A percentile compares a stretch with the other conserved stretches of the same genome.
These are phyloP conservation scores for Avena eriantha DNA, from an alignment of 176 grass and related monocot genomes.

Conservation along the genomic window DNA sequence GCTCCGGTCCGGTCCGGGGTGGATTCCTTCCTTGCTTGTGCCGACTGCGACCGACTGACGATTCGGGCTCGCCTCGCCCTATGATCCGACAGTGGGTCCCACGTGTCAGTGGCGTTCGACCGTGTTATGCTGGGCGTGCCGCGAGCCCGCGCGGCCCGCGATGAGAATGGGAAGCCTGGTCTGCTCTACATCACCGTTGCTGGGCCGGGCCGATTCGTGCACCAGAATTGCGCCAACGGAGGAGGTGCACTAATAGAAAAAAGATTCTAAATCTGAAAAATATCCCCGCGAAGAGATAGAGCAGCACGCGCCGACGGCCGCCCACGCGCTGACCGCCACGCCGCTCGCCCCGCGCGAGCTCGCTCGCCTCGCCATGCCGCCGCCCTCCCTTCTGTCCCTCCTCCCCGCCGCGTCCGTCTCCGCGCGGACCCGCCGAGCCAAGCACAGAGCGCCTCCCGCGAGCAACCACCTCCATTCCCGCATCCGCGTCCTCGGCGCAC, in stretches of 20 bases:
- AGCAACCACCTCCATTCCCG: neutral
- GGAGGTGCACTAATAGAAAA: too few species aligned
- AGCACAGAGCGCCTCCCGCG: neutral
- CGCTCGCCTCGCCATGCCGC: conserved; percentile 38
- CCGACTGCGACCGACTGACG: conserved; percentile 9
- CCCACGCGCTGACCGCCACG: neutral
- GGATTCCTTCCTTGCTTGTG: neutral
- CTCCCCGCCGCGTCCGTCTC: conserved; percentile 44
- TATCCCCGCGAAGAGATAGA: conserved; percentile 45
- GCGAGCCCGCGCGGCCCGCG: too few species aligned
- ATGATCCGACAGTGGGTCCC: neutral
- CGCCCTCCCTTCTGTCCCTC: conserved; percentile 48
- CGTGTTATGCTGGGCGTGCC: too few species aligned
- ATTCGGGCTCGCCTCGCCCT: neutral
- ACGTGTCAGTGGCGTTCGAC: neutral
- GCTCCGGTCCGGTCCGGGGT: neutral
- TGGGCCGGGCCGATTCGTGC: neutral
- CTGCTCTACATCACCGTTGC: too few species aligned
- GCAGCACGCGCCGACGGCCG: conserved; percentile 3
- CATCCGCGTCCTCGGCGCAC: conserved; percentile 16
- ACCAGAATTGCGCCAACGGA: too few species aligned
- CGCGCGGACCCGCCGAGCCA: conserved; percentile 17
- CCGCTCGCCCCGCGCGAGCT: neutral
- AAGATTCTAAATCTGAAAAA: neutral
- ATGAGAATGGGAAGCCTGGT: too few species aligned